These are phyloP conservation scores for Annulohypoxylon nitens DNA, from an alignment of 495 filamentous ascomycete species.

Conservation along the genomic window DNA sequence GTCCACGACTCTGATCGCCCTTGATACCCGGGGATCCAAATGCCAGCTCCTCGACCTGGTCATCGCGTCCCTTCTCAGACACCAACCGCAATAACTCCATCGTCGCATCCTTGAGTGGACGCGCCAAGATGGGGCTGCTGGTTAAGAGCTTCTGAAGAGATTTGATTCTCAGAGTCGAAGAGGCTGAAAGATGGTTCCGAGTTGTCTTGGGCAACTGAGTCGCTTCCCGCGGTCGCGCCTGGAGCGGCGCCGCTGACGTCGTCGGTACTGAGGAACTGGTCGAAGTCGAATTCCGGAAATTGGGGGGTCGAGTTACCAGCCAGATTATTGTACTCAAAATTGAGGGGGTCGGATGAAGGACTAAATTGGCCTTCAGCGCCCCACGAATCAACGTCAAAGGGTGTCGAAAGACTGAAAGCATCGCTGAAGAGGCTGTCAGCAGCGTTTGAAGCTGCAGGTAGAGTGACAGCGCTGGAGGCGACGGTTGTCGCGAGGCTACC, in stretches of 20 bases:
- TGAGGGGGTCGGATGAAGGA: slow-evolving; percentile 73
- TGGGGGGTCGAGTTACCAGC: slow-evolving; percentile 80
- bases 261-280: slow-evolving; percentile 65
- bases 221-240: slow-evolving; percentile 51
- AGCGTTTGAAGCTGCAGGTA: slow-evolving; percentile 75
- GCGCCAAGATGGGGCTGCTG: slow-evolving; percentile 93
- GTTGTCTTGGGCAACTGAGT: slow-evolving; percentile 51
- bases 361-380: slow-evolving; percentile 81
- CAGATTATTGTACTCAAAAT: slow-evolving; percentile 87
- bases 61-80: slow-evolving; percentile 61
- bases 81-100: slow-evolving; percentile 83
- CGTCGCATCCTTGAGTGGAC: slow-evolving; percentile 92
- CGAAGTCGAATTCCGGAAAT: slow-evolving; percentile 66
- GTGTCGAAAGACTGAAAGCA: slow-evolving; percentile 70
- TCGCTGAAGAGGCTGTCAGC: slow-evolving; percentile 76
- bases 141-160: slow-evolving; percentile 69
- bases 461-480: slow-evolving; percentile 64
- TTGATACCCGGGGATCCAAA: slow-evolving; percentile 55
- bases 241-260: slow-evolving; percentile 59
- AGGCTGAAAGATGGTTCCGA: slow-evolving; percentile 50
- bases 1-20: slow-evolving; percentile 57
- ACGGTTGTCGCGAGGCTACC: slow-evolving; percentile 69
- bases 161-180: slow-evolving; percentile 63
- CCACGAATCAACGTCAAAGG: slow-evolving; percentile 74
- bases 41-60: slow-evolving; percentile 56